Base-by-base conservation (phyloP, 2,329 filamentous ascomycete species). In the Aspergillus fructus region DNA sequence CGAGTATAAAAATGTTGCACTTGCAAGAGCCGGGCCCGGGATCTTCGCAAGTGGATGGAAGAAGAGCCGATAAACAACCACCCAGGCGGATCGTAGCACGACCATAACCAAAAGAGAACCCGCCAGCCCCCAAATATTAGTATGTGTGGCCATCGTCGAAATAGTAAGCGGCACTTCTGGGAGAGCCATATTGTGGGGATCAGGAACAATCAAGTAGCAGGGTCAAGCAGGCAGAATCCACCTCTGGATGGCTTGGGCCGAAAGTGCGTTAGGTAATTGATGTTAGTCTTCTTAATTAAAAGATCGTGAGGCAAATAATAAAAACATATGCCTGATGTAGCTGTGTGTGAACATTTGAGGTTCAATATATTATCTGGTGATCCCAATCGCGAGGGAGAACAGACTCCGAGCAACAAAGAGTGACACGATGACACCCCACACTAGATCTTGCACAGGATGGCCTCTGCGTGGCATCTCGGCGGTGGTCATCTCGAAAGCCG, bases 31-130 rank as follows among this genome's bases (percentile, higher is more conserved):
- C 34, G 69, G 68, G 1, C 69, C 69, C 8, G 67, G 68, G 42
- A 69, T 58, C 23, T 63, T 63, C 5, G 68, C 64, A 15, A 71
- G 58, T n/a, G 68, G 69, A 46, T 68, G 67, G 49, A 71, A 63
- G 39, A 63, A 68, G 17, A 71, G 48, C 11, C 68, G 66, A 59
- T 68, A 68, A 13, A 64, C 41, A 12, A 58, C 60, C 9, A 54
- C 17, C 42, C 53, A 55, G n/a, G 52, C 12, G 19, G 33, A 52
- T 24, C 50, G 56, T 3, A 61, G 12, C 3, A 58, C 33, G n/a
- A 13, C 39, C 37, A 40, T 49, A n/a, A 40, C 24, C 5, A 17
- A 39, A 8, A 61, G 17, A 7, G 56, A 34, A 42, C 39, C 39
- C 33, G 19, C 37, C 12, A 61, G 13, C 13, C 52, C 30, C 56